phyloP scores from a whole-genome alignment of 2,329 filamentous ascomycete species.

The Aspergillus fumigatiaffinis region DNA sequence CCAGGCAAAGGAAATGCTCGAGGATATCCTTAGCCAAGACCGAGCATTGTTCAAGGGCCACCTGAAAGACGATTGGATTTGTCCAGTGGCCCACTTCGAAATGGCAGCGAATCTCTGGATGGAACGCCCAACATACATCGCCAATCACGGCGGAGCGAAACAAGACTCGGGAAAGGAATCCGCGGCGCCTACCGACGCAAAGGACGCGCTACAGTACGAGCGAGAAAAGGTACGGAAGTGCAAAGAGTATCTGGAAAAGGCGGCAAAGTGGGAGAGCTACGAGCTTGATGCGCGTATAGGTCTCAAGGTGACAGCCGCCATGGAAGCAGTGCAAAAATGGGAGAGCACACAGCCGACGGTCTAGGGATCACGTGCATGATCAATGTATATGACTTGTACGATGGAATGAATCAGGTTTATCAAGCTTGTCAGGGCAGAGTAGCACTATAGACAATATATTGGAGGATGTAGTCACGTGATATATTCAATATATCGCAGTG shows the following conservation, averaged over 20 bases:
- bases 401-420: neutral
- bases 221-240: constrained; percentile 48
- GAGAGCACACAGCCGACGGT: constrained; percentile 26
- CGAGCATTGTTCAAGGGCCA: constrained; percentile 50
- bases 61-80: constrained; percentile 54
- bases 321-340: constrained; percentile 44
- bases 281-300: constrained; percentile 58
- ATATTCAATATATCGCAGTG: neutral
- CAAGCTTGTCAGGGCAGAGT: neutral
- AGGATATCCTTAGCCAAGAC: constrained; percentile 60
- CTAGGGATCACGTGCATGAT: neutral
- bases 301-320: constrained; percentile 45
- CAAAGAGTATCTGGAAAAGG: constrained; percentile 54
- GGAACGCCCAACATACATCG: constrained; percentile 48
- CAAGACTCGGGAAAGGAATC: neutral
- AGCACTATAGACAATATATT: neutral
- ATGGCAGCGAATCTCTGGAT: constrained; percentile 78
- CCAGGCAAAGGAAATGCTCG: constrained; percentile 63
- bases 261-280: constrained; percentile 58
- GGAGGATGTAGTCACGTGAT: neutral
- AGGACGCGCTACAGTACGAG: constrained; percentile 20
- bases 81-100: constrained; percentile 81
- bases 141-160: constrained; percentile 26
- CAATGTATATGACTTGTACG: neutral
- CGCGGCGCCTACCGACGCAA: neutral